These are phyloP conservation scores for Cytospora piceae DNA, from an alignment of 2,329 filamentous ascomycete species.

Conservation along the genomic window DNA sequence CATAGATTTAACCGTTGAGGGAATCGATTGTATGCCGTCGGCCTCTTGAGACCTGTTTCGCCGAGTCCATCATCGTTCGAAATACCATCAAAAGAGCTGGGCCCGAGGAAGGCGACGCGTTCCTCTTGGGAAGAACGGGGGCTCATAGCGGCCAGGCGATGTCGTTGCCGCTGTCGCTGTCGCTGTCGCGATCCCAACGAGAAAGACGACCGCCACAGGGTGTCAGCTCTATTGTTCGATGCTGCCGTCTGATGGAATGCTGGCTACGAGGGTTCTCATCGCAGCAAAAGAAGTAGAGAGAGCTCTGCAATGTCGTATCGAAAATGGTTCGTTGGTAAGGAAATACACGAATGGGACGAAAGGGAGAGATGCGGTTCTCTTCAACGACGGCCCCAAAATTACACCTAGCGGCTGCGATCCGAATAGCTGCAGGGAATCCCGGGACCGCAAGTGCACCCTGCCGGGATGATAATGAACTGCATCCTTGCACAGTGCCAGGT, in stretches of 20 bases:
- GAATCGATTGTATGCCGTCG: conserved; percentile 2
- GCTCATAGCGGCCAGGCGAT: conserved; percentile 22
- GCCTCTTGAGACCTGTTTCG: conserved; percentile 15
- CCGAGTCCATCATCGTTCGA: conserved; percentile 25
- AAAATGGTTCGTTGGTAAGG: not conserved
- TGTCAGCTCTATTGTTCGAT: not conserved
- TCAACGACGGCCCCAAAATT: not conserved
- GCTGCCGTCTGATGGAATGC: not conserved
- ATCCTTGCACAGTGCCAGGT: too few species aligned
- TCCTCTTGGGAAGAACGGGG: conserved; percentile 24
- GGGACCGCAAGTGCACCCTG: not conserved
- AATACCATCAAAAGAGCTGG: conserved; percentile 17
- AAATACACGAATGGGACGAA: not conserved
- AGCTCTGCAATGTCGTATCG: not conserved
- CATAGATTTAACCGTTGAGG: conserved; percentile 20
- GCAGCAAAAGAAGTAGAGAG: not conserved
- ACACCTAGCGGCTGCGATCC: not conserved
- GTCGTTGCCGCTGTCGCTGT: not conserved
- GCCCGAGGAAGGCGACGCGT: conserved; percentile 26
- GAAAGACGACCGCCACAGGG: too few species aligned
- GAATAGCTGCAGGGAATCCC: not conserved
- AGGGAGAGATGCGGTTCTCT: too few species aligned
- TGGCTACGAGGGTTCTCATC: too few species aligned
- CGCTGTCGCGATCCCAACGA: too few species aligned
- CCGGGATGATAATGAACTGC: too few species aligned